Conservation (phyloP, 1,284 basidiomycete genomes). For the Singerocomus inundabilis region DNA sequence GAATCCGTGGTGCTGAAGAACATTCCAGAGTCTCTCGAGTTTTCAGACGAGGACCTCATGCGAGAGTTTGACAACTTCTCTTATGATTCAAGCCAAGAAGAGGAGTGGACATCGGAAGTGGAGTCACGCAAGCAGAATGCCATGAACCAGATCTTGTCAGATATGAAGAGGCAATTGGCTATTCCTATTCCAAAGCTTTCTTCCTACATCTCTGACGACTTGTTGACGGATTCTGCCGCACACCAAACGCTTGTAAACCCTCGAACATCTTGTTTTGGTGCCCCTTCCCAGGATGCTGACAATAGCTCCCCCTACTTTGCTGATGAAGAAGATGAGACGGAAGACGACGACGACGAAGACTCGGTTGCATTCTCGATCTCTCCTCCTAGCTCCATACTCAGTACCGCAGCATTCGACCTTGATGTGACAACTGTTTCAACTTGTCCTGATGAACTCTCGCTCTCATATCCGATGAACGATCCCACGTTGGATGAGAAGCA, state of each 20-base stretch:
- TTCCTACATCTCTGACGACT: slow-evolving; percentile 13
- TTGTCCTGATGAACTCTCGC: not conserved
- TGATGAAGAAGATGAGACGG: slow-evolving; percentile 3
- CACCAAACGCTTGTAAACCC: not conserved
- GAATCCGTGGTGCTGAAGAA: not conserved
- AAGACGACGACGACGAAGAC: not conserved
- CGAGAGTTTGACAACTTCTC: slow-evolving; percentile 15
- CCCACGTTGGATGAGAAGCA: not conserved
- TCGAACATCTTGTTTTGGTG: not conserved
- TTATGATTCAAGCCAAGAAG: slow-evolving; percentile 9
- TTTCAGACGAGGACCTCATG: slow-evolving; percentile 9
- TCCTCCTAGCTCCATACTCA: too few relatives aligned
- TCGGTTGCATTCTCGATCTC: too few relatives aligned
- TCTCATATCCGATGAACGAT: not conserved
- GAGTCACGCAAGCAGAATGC: slow-evolving; percentile 11
- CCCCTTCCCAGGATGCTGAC: not conserved
- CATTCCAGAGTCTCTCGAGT: not conserved
- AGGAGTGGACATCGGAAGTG: slow-evolving; percentile 19
- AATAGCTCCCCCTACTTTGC: not conserved
- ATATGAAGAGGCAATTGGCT: slow-evolving; percentile 13
- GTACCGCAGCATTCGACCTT: not conserved
- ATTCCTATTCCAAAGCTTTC: slow-evolving; percentile 11
- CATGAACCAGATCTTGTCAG: slow-evolving; percentile 3
- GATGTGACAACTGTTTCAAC: not conserved
- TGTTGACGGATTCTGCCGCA: slow-evolving; percentile 3